phyloP scores from a whole-genome alignment of 2,329 filamentous ascomycete species.

The Phyllosticta citriasiana region DNA sequence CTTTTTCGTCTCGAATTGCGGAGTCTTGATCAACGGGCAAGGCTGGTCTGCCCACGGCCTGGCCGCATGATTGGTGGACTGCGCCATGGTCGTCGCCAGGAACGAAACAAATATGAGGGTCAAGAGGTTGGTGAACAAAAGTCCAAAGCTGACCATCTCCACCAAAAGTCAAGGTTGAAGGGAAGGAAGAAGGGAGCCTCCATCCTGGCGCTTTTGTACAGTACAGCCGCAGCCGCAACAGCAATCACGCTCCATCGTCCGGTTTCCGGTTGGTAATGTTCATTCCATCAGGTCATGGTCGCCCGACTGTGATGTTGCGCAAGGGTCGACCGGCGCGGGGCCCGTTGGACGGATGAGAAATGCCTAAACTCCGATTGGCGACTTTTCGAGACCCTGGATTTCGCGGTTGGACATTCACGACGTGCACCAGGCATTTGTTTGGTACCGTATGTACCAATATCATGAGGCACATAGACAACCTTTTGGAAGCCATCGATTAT shows the following conservation, averaged over 20 bases:
- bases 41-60: slow-evolving; percentile 24
- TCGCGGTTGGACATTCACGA: background rate
- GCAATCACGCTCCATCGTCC: slow-evolving; percentile 1
- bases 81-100: slow-evolving; percentile 4
- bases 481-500: no score
- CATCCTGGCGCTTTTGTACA: slow-evolving; percentile 1
- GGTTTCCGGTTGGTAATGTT: background rate
- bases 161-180: background rate
- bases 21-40: slow-evolving; percentile 19
- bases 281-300: slow-evolving; percentile 3
- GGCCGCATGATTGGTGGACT: background rate
- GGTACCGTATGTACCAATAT: no score
- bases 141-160: background rate
- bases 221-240: background rate
- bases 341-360: slow-evolving; percentile 7
- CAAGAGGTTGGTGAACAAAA: background rate
- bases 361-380: slow-evolving; percentile 7
- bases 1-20: slow-evolving; percentile 23
- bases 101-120: background rate
- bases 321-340: slow-evolving; percentile 2
- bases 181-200: background rate
- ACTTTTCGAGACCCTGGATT: background rate
- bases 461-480: no score
- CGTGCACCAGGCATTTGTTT: no score
- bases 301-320: background rate